These are phyloP conservation scores for Neurospora sp. DNA, from an alignment of 2,329 filamentous ascomycete species.

Conservation along the genomic window DNA sequence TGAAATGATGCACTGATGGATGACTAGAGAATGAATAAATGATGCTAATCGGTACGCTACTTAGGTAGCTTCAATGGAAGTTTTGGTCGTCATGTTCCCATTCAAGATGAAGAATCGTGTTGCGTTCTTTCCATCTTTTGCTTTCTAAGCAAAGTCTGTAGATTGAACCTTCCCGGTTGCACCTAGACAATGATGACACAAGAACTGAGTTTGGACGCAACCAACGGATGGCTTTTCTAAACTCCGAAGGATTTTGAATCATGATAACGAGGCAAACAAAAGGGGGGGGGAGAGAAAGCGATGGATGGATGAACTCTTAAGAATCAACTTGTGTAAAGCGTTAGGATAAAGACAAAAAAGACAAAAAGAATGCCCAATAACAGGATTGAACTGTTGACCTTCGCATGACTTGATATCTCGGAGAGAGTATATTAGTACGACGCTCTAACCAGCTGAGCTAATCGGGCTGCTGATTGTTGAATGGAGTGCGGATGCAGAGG, in stretches of 20 bases:
- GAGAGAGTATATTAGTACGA: neutral
- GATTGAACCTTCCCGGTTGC: neutral
- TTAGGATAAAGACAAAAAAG: neutral
- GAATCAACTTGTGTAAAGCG: too few relatives aligned
- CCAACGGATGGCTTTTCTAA: neutral
- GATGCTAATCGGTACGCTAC: too few relatives aligned
- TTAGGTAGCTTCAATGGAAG: too few relatives aligned
- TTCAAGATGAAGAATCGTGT: too few relatives aligned
- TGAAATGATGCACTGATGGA: too few relatives aligned
- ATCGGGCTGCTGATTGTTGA: neutral
- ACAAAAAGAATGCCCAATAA: neutral
- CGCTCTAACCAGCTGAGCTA: neutral
- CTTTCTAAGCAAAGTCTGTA: neutral
- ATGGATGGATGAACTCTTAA: too few relatives aligned
- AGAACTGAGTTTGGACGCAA: neutral
- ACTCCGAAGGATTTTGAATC: neutral
- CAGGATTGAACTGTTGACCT: neutral
- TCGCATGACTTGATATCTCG: neutral
- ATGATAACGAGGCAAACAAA: neutral
- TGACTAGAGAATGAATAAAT: too few relatives aligned
- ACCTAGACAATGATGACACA: neutral
- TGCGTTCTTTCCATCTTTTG: neutral
- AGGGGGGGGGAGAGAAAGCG: neutral
- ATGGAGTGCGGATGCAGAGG: rapidly evolving
- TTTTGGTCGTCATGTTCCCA: too few relatives aligned